phyloP scores from a whole-genome alignment of 495 filamentous ascomycete genomes.

The Neurospora sp. region DNA sequence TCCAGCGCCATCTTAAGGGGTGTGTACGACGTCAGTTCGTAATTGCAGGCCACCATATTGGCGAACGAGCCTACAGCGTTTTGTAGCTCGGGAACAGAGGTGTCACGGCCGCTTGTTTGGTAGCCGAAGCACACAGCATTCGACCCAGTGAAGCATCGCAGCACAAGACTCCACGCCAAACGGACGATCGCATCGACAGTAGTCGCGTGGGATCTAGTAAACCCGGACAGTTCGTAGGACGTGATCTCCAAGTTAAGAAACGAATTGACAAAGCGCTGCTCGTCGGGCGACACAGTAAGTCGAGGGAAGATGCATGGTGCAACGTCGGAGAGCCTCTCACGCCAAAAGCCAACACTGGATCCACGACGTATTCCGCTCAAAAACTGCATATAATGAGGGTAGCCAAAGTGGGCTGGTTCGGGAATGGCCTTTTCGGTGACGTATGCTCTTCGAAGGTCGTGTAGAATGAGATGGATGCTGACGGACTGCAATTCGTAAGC shows the following conservation, averaged over 20 bases:
- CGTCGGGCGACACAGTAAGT: conserved; percentile 14
- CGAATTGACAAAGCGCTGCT: conserved; percentile 22
- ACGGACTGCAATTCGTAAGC: conserved; percentile 16
- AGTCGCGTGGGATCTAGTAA: conserved; percentile 24
- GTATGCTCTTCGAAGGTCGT: conserved; percentile 32
- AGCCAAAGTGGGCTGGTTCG: conserved; percentile 22
- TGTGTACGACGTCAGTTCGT: conserved; percentile 20
- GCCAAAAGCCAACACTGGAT: conserved; percentile 31
- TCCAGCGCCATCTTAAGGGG: conserved; percentile 23
- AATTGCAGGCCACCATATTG: conserved; percentile 27
- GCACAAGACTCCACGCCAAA: conserved; percentile 37
- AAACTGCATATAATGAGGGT: conserved; percentile 30
- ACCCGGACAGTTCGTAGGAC: conserved; percentile 23
- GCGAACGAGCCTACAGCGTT: conserved; percentile 35
- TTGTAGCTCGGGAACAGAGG: conserved; percentile 25
- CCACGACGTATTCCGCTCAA: conserved; percentile 23
- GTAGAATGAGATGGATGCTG: conserved; percentile 33
- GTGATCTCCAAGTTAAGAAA: conserved; percentile 30
- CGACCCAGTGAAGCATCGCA: conserved; percentile 33
- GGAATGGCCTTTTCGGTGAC: conserved; percentile 22
- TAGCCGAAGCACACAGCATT: conserved; percentile 35
- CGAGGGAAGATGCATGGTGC: conserved; percentile 31
- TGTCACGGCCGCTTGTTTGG: conserved; percentile 31
- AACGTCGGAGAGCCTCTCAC: conserved; percentile 24
- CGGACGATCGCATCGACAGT: conserved; percentile 28